Evolutionary conservation across 2,329 filamentous ascomycete species (phyloP), one percentile per base, ranked within the genome.

Genomic region (Colletotrichum neosansevieriae): DNA sequence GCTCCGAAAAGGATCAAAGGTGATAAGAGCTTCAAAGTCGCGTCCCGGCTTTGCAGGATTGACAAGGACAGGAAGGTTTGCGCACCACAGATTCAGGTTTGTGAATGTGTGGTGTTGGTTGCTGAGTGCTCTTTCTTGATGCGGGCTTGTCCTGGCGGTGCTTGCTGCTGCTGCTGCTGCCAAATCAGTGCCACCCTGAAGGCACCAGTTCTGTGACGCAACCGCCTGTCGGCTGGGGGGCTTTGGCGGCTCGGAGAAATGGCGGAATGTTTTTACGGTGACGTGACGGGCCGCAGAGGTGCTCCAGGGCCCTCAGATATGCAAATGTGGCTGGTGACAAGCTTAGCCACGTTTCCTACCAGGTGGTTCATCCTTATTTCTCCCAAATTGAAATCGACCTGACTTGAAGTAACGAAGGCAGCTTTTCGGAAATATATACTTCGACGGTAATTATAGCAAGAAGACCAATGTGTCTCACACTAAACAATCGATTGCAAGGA

Each of bases 151-250:
- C n/a, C n/a, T n/a, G n/a, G n/a, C n/a, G 29, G 44, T 34, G 19
- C 19, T 21, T 21, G 17, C 44, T 47, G 44, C n/a, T 47, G 49
- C 29, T 34, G 49, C 5, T 7, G 63, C 42, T 19, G 32, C 44
- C 32, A 24, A 42, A 58, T 45, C 51, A 47, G 47, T 64, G 59
- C 38, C 45, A 53, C 34, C 12, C 45, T 13, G 62, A 58, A 71
- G 70, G 69, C 70, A 62, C 54, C 70, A 69, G 47, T 44, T 57
- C 65, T 49, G 70, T 71, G 70, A 71, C 70, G 69, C 69, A 71
- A 71, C 65, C 54, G 34, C 63, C 38, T 19, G 21, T 34, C 4
- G 24, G n/a, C n/a, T n/a, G n/a, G n/a, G n/a, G n/a, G 4, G 24
- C 24, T 24, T 24, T 32, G 47, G 40, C 24, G 56, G 19, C 45